A percentile compares a stretch with the other conserved stretches of the same genome.
phyloP scores from a whole-genome alignment of 2,329 filamentous ascomycete genomes.

The Epichloe festucae region DNA sequence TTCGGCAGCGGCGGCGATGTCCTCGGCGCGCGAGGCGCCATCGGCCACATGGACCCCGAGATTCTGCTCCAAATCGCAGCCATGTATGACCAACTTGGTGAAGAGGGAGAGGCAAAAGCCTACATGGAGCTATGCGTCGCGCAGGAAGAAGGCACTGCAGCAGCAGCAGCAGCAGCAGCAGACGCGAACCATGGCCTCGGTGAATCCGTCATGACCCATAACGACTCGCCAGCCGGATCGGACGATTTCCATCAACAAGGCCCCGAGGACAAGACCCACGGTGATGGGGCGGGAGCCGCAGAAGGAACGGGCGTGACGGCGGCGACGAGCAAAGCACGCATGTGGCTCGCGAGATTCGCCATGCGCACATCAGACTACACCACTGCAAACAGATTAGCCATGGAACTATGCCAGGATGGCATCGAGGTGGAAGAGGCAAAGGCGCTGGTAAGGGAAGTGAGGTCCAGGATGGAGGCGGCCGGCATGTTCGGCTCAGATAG shows the following conservation, averaged over 20 bases:
- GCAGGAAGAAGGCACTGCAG: constrained; percentile 64
- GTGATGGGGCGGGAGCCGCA: constrained; percentile 10
- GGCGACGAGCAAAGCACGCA: constrained; percentile 79
- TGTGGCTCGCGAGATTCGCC: constrained; percentile 83
- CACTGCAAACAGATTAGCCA: constrained; percentile 67
- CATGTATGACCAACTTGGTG: constrained; percentile 72
- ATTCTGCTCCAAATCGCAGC: constrained; percentile 79
- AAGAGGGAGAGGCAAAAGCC: constrained; percentile 67
- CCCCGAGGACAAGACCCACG: constrained; percentile 10
- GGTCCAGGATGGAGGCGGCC: constrained; percentile 55
- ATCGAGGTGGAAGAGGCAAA: constrained; percentile 96
- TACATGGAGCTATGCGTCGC: constrained; percentile 96
- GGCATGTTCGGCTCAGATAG: constrained; percentile 5
- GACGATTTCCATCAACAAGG: constrained; percentile 24
- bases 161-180: constrained; percentile 23
- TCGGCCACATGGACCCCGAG: constrained; percentile 68
- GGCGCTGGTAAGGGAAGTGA: constrained; percentile 74
- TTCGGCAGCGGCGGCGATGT: constrained; percentile 34
- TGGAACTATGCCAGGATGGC: constrained; percentile 88
- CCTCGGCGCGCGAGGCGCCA: constrained; percentile 35
- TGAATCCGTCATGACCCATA: constrained; percentile 42
- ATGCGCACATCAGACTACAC: constrained; percentile 63
- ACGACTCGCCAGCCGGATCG: constrained; percentile 33
- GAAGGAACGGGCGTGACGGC: constrained; percentile 74
- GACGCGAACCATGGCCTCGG: constrained; percentile 25